These are phyloP conservation scores for Odontarrhena argentea DNA, from an alignment of 345 rosid species.

Conservation along the genomic window DNA sequence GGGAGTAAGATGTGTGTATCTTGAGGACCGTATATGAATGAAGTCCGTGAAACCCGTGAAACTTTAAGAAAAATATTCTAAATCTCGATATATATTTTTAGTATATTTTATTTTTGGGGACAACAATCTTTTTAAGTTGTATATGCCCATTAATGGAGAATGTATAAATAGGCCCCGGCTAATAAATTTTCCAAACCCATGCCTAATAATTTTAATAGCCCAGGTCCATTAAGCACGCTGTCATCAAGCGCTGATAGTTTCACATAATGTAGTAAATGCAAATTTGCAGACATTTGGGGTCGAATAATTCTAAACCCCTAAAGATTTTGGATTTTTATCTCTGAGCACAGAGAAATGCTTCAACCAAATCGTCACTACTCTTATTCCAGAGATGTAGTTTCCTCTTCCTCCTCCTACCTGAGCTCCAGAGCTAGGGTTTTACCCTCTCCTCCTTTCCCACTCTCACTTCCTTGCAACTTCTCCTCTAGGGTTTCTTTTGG, in stretches of 20 bases:
- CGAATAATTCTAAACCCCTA: neutral
- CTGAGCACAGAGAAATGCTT: slow-evolving; percentile 34
- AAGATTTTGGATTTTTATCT: slow-evolving; percentile 1
- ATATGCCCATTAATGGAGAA: too few relatives aligned
- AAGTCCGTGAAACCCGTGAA: too few relatives aligned
- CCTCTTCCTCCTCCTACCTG: slow-evolving; percentile 6
- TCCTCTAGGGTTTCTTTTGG: slow-evolving; percentile 43
- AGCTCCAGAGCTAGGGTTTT: slow-evolving; percentile 27
- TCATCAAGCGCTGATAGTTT: neutral
- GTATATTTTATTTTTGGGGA: too few relatives aligned
- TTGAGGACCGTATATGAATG: too few relatives aligned
- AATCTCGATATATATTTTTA: too few relatives aligned
- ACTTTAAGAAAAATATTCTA: too few relatives aligned
- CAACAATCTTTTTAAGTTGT: too few relatives aligned
- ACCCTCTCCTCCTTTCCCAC: slow-evolving; percentile 20
- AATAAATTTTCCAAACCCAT: too few relatives aligned
- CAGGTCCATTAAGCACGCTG: neutral
- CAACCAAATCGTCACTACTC: slow-evolving; percentile 28
- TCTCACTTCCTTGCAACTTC: slow-evolving; percentile 24
- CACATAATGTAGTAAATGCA: neutral
- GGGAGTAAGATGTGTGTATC: too few relatives aligned
- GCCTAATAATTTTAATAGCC: too few relatives aligned
- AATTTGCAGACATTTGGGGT: neutral
- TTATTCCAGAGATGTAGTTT: slow-evolving; percentile 28
- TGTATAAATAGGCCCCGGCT: too few relatives aligned